Conservation (phyloP, 2,329 filamentous ascomycete genomes). For the Mariannaea elegans region DNA sequence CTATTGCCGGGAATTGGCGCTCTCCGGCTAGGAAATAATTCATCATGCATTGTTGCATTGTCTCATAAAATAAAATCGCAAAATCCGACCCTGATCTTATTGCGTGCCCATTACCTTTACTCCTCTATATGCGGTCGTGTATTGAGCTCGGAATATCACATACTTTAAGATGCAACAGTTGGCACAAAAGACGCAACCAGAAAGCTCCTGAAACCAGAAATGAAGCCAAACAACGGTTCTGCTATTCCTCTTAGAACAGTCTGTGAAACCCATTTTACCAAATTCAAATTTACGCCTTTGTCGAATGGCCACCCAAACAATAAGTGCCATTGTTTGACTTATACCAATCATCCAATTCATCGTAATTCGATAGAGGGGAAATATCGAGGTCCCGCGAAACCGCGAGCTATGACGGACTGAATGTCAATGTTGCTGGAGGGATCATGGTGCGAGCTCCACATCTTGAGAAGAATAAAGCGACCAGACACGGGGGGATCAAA, state of each 20-base stretch:
- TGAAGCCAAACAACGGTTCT: slow-evolving; percentile 5
- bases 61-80: neutral
- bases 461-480: slow-evolving; percentile 85
- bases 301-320: too few species aligned
- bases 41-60: slow-evolving; percentile 15
- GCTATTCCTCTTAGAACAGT: slow-evolving; percentile 11
- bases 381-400: slow-evolving; percentile 85
- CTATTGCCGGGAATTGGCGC: neutral
- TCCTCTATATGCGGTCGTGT: slow-evolving; percentile 18
- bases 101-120: slow-evolving; percentile 9
- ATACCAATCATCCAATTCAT: slow-evolving; percentile 43
- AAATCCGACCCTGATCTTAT: neutral
- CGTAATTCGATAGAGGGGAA: slow-evolving; percentile 75
- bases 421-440: slow-evolving; percentile 82
- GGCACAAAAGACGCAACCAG: neutral
- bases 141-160: neutral
- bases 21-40: neutral
- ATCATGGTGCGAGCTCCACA: slow-evolving; percentile 82
- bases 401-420: slow-evolving; percentile 83
- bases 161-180: slow-evolving; percentile 5
- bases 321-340: neutral
- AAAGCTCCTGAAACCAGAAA: neutral
- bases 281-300: neutral
- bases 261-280: neutral
- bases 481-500: slow-evolving; percentile 86